A percentile compares a stretch with the other conserved stretches of the same genome.
These are phyloP conservation scores for Paraglomus occultum DNA, from an alignment of 192 early-diverging fungal genomes.

Conservation along the genomic window DNA sequence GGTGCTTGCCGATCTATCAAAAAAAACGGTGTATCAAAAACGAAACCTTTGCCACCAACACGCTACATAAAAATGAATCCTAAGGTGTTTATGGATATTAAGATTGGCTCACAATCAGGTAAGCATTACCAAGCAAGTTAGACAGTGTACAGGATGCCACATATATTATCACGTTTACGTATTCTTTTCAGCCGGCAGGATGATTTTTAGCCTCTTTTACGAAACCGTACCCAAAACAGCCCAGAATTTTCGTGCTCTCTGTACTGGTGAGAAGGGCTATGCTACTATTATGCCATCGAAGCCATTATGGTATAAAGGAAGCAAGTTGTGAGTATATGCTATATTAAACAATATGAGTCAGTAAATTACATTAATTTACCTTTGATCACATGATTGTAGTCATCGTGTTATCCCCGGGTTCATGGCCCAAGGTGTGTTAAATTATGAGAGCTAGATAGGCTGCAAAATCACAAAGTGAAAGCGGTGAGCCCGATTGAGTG, in stretches of 20 bases:
- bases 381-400: slow-evolving; percentile 30
- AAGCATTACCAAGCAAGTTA: too few relatives aligned
- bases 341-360: not conserved
- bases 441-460: too few relatives aligned
- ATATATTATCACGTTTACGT: too few relatives aligned
- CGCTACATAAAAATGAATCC: too few relatives aligned
- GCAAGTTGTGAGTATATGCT: slow-evolving; percentile 45
- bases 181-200: slow-evolving; percentile 41
- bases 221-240: slow-evolving; percentile 90
- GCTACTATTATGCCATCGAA: slow-evolving; percentile 34
- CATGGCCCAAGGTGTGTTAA: slow-evolving; percentile 53
- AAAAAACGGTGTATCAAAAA: too few relatives aligned
- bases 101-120: too few relatives aligned
- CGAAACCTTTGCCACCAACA: too few relatives aligned
- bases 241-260: slow-evolving; percentile 87
- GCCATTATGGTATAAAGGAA: slow-evolving; percentile 56
- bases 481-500: not conserved
- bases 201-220: slow-evolving; percentile 66
- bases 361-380: not conserved
- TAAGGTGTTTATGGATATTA: too few relatives aligned
- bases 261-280: slow-evolving; percentile 60
- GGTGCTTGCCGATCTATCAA: too few relatives aligned
- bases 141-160: too few relatives aligned
- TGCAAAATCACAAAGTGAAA: not conserved
- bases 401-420: slow-evolving; percentile 60